These are phyloP conservation scores for Drechslerella stenobrocha DNA, from an alignment of 2,329 filamentous ascomycete genomes.

Conservation along the genomic window DNA sequence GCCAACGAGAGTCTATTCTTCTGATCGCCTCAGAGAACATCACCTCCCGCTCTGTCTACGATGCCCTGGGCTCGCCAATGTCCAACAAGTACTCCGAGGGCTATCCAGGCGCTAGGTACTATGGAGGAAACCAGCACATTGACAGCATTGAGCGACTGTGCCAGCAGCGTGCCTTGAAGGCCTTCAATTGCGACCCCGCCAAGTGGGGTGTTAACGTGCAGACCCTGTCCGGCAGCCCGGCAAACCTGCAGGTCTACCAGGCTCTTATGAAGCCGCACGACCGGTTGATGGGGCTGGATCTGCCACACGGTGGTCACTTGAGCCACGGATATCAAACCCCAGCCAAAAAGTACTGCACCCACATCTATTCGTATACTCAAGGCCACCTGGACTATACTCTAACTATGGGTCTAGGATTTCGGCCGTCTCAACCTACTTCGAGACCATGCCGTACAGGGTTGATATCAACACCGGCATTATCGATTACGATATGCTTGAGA, in stretches of 20 bases:
- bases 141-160: constrained; percentile 94
- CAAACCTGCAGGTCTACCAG: constrained; percentile 98
- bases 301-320: constrained; percentile 91
- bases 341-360: constrained; percentile 72
- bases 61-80: constrained; percentile 92
- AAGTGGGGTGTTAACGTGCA: constrained; percentile 99
- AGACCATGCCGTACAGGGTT: constrained; percentile 95
- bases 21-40: constrained; percentile 99
- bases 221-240: constrained; percentile 86
- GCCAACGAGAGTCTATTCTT: constrained; percentile 97
- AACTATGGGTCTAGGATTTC: constrained; percentile 68
- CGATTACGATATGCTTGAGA: constrained; percentile 90
- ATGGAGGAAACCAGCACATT: constrained; percentile 98
- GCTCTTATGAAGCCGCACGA: constrained; percentile 95
- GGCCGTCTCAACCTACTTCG: constrained; percentile 96
- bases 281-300: constrained; percentile 92
- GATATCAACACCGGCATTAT: constrained; percentile 89
- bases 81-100: constrained; percentile 99
- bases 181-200: constrained; percentile 80
- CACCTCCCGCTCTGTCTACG: constrained; percentile 95
- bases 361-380: neutral
- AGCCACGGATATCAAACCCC: constrained; percentile 98
- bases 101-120: constrained; percentile 97
- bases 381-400: constrained; percentile 41
- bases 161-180: constrained; percentile 87